These are phyloP conservation scores for Scytalidium sp. DNA, from an alignment of 2,329 filamentous ascomycete species.

Conservation along the genomic window DNA sequence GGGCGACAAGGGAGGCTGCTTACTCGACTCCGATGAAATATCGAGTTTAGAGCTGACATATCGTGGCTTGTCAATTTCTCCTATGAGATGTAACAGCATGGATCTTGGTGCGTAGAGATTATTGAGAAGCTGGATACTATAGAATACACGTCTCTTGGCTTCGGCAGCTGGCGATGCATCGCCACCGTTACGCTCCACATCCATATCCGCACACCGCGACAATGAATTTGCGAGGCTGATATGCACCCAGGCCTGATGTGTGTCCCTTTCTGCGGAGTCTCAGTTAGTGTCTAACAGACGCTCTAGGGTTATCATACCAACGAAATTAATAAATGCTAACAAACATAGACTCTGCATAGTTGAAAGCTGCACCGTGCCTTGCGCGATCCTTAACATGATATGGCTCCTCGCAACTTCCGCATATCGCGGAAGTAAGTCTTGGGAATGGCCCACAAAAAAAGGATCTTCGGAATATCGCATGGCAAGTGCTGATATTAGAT, in stretches of 20 bases:
- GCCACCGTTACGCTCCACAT: background rate
- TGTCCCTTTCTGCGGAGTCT: background rate
- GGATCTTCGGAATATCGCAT: slow-evolving; percentile 27
- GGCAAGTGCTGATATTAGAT: slow-evolving; percentile 30
- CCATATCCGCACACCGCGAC: background rate
- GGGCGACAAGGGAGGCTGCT: slow-evolving; percentile 11
- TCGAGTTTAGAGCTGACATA: slow-evolving; percentile 15
- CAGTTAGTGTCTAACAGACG: slow-evolving; percentile 17
- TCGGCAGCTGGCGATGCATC: background rate
- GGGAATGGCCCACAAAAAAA: slow-evolving; percentile 9
- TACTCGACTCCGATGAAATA: slow-evolving; percentile 5
- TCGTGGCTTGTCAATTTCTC: slow-evolving; percentile 19
- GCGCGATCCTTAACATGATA: slow-evolving; percentile 18
- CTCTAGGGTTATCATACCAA: slow-evolving; percentile 13
- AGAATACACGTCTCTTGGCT: slow-evolving; percentile 8
- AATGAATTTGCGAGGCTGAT: slow-evolving; percentile 1
- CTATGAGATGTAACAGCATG: slow-evolving; percentile 17
- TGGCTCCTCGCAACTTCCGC: slow-evolving; percentile 12
- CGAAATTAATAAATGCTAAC: slow-evolving; percentile 17
- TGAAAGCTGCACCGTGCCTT: slow-evolving; percentile 15
- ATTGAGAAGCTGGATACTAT: slow-evolving; percentile 15
- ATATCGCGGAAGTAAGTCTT: slow-evolving; percentile 12
- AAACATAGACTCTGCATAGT: slow-evolving; percentile 22
- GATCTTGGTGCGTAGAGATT: slow-evolving; percentile 14
- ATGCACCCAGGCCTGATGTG: slow-evolving; percentile 2